phyloP scores from a whole-genome alignment of 495 filamentous ascomycete species.

The Penicillium cinerascens region DNA sequence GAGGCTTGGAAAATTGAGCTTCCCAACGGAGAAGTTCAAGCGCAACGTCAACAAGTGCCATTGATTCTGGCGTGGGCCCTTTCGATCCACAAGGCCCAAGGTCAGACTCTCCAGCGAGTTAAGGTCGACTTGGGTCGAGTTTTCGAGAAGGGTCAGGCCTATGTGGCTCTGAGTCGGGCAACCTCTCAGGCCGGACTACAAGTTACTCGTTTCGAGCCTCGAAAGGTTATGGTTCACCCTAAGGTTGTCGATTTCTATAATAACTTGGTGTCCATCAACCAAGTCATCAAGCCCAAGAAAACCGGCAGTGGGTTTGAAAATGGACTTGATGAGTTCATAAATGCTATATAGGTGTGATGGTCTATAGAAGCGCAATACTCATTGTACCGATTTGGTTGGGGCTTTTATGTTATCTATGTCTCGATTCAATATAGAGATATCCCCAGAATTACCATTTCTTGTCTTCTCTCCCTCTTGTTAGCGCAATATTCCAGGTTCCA shows the following conservation, averaged over 20 bases:
- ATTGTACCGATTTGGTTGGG: background rate
- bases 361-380: background rate
- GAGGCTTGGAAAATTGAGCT: constrained; percentile 96
- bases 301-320: too few relatives aligned
- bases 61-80: constrained; percentile 95
- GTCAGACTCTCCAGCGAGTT: constrained; percentile 90
- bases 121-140: constrained; percentile 89
- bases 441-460: background rate
- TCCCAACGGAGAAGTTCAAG: constrained; percentile 91
- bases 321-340: constrained; percentile 32
- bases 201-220: constrained; percentile 82
- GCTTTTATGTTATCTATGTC: background rate
- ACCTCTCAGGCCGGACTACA: constrained; percentile 84
- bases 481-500: background rate
- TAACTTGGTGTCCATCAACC: constrained; percentile 58
- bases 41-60: constrained; percentile 59
- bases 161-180: constrained; percentile 65
- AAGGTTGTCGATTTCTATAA: constrained; percentile 81
- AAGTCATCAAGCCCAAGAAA: constrained; percentile 33
- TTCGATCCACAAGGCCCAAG: constrained; percentile 97
- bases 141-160: constrained; percentile 86
- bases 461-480: background rate
- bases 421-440: constrained; percentile 6
- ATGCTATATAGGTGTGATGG: constrained; percentile 8
- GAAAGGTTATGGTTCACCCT: constrained; percentile 92